phyloP scores from a whole-genome alignment of 2,329 filamentous ascomycete genomes.

The Coleophoma cylindrospora region DNA sequence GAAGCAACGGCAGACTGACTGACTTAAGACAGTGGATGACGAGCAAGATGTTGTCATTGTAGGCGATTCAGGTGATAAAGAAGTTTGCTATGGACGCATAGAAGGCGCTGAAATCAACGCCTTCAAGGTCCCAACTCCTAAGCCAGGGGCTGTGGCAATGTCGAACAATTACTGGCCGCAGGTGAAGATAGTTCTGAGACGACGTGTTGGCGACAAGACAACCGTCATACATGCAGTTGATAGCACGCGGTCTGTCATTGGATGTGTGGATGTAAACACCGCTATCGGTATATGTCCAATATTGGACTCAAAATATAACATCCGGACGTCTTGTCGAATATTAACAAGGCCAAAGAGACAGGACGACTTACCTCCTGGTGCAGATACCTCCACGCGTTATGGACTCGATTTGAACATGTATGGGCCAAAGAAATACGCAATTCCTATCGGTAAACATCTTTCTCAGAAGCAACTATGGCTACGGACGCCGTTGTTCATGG shows the following conservation, averaged over 20 bases:
- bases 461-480: constrained; percentile 64
- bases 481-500: constrained; percentile 57
- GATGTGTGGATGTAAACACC: constrained; percentile 64
- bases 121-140: constrained; percentile 62
- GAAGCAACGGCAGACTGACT: neutral
- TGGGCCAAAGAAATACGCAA: constrained; percentile 62
- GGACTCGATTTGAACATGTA: constrained; percentile 73
- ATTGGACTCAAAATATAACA: constrained; percentile 60
- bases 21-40: constrained; percentile 26
- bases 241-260: constrained; percentile 66
- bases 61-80: constrained; percentile 57
- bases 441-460: constrained; percentile 63
- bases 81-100: constrained; percentile 78
- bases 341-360: constrained; percentile 57
- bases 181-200: constrained; percentile 67
- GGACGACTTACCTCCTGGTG: constrained; percentile 57
- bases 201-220: constrained; percentile 48
- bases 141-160: constrained; percentile 54
- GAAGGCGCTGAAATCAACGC: constrained; percentile 64
- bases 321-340: constrained; percentile 71
- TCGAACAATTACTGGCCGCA: constrained; percentile 60
- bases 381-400: constrained; percentile 54
- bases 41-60: constrained; percentile 56
- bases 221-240: constrained; percentile 70
- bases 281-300: constrained; percentile 66